Conservation (phyloP, 768 basidiomycete genomes). For the Hypholoma sublateritium region DNA sequence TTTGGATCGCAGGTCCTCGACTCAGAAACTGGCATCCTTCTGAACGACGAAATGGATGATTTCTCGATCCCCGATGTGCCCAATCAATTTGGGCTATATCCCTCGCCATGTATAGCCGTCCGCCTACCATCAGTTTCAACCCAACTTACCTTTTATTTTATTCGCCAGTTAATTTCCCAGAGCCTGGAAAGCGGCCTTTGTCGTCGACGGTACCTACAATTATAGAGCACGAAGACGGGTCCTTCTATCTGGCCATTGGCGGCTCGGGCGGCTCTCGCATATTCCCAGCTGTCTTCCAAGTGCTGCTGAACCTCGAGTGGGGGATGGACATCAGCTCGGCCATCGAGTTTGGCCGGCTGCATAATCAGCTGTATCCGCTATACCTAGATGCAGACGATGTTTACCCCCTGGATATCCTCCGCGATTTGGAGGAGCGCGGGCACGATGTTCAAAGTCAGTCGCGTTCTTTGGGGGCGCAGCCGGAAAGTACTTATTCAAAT, state of each 20-base stretch:
- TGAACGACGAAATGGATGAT: constrained; percentile 97
- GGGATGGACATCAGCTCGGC: constrained; percentile 78
- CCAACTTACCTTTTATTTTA: not conserved
- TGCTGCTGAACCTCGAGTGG: constrained; percentile 77
- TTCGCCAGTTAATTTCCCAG: constrained; percentile 84
- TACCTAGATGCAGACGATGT: constrained; percentile 59
- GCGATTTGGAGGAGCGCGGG: constrained; percentile 55
- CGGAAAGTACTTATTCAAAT: not conserved
- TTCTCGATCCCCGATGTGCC: constrained; percentile 85
- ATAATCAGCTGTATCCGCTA: constrained; percentile 82
- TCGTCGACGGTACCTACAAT: constrained; percentile 86
- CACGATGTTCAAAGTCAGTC: constrained; percentile 69
- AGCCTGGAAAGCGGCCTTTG: constrained; percentile 83
- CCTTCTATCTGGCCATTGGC: constrained; percentile 73
- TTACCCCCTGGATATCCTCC: constrained; percentile 56
- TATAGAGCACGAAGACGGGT: constrained; percentile 72
- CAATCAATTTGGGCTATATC: constrained; percentile 80
- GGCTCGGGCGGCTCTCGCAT: constrained; percentile 90
- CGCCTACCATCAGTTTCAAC: not conserved
- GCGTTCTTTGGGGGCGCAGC: not conserved
- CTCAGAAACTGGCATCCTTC: constrained; percentile 80
- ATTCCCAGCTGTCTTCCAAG: constrained; percentile 77
- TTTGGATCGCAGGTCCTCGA: constrained; percentile 91
- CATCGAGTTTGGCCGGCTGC: constrained; percentile 82
- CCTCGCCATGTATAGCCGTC: constrained; percentile 67